Base-by-base conservation (phyloP, 1,284 basidiomycete genomes). In the Ceratobasidium sp. region DNA sequence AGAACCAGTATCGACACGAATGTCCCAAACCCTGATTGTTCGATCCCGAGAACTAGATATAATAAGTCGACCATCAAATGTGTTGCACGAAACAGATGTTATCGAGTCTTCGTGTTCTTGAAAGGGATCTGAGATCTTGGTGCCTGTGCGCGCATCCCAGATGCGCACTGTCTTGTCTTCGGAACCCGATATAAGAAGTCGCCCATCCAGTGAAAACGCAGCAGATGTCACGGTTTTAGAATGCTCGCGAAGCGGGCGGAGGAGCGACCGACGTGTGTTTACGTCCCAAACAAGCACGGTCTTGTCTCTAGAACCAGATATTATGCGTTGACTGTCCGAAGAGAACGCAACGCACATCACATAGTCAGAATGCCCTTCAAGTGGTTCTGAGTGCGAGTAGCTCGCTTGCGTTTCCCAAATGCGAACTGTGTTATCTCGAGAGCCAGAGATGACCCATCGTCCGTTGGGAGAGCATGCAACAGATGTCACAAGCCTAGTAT, bases 41-140 rank as follows among this genome's bases (percentile, higher is more conserved):
- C 4, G 33, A 33, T 79, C 78, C 28, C 65, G 9, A 23, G 78
- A 78, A 17, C 77, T 62, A 20, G 77, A 78, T 7, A 61, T 78
- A 26, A 79, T 38, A n/a, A 6, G 44, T 23, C 26, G 50, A 17
- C 78, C 70, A 67, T 79, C 40, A 42, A 6, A 17, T 17, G 62
- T n/a, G 40, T 42, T 3, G 33, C 33, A 33, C 9, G 23, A 28
- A 40, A n/a, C 38, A 9, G 40, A 4, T 4, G 15, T 42, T 6
- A 65, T 20, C 20, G 6, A 12, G 20, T 12, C 20, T 12, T 38
- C 2, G 12, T 44, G 38, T 1, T 7, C 46, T 3, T 48, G 46
- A 2, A 48, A 17, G 12, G 46, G 46, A 10, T 10, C 17, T 7
- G 9, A 17, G 10, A 48, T 1, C 7, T 10, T 17, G 46, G 46